Evolutionary conservation across 1,139 yeast species (phyloP), one percentile per base, ranked within the genome.

Genomic region (Lodderomyces pseudojiufengensis): DNA sequence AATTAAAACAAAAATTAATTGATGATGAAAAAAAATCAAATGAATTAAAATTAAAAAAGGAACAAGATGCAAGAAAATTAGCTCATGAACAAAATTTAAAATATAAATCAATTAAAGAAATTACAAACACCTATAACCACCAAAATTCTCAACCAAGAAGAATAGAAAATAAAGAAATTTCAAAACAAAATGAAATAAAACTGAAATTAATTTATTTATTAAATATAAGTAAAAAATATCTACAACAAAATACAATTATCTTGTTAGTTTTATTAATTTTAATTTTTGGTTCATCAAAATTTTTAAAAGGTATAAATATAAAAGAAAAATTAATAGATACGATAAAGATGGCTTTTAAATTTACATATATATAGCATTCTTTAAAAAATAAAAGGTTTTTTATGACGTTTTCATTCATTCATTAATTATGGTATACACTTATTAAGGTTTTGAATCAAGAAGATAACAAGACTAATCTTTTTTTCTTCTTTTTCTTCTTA

Each of bases 321-420:
- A 54, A 52, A 36, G 61, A 65, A 27, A 61, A 52, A 36, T 30
- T 68, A 14, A 50, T 52, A 37, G 72, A 69, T 35, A 67, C 73
- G 0, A 44, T 70, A 16, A 51, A 51, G 40, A 70, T 70, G 76
- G 76, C 76, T 8, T 65, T 70, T 48, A 64, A 67, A 47, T 61
- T 70, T 32, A 65, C 65, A 31, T 70, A 66, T 43, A 50, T 66
- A 39, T 65, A 48, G 30, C 27, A 14, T 32, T 13, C 12, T 10
- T 9, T 16, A 8, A 12, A 20, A 27, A n/a, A n/a, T n/a, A n/a
- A n/a, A n/a, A n/a, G n/a, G n/a, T n/a, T n/a, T n/a, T n/a, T n/a
- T n/a, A n/a, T n/a, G n/a, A n/a, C n/a, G n/a, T n/a, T n/a, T 9
- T 14, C 10, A 21, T 18, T 7, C 5, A 18, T 18, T 18, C 20